Conservation (phyloP, 163 green algal genomes). For the Volvox carteri region DNA sequence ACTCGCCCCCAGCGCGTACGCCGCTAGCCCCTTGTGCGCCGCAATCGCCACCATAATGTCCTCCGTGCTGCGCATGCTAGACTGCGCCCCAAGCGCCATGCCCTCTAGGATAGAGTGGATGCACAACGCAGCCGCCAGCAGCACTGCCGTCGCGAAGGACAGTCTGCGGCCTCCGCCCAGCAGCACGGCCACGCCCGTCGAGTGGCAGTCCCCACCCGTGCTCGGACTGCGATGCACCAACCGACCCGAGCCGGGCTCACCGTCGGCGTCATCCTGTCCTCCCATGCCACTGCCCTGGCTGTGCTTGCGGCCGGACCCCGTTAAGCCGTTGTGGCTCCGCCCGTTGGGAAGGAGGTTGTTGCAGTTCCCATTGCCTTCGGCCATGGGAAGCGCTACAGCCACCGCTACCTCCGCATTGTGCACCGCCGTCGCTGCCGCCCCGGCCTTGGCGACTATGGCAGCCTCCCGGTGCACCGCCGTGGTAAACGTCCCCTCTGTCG, state of each 20-base stretch:
- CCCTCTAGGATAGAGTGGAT: slow-evolving; percentile 89
- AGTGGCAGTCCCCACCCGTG: slow-evolving; percentile 31
- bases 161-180: slow-evolving; percentile 38
- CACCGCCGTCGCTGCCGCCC: background rate
- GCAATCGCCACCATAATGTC: slow-evolving; percentile 92
- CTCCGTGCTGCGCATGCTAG: slow-evolving; percentile 72
- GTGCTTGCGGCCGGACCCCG: too few species aligned
- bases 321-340: background rate
- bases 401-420: background rate
- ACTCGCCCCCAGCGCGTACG: slow-evolving; percentile 86
- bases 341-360: background rate
- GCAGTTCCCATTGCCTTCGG: background rate
- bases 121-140: slow-evolving; percentile 87
- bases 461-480: slow-evolving; percentile 23
- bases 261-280: background rate
- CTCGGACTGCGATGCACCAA: background rate
- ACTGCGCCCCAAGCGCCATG: slow-evolving; percentile 81
- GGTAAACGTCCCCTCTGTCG: background rate
- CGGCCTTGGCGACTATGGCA: background rate
- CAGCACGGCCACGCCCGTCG: slow-evolving; percentile 39
- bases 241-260: background rate
- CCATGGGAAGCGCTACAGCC: background rate
- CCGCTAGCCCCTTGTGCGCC: slow-evolving; percentile 80
- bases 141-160: slow-evolving; percentile 82
- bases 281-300: background rate